Evolutionary conservation across 805 yeast species (phyloP).

Genomic region (Metschnikowia santaceciliae): DNA sequence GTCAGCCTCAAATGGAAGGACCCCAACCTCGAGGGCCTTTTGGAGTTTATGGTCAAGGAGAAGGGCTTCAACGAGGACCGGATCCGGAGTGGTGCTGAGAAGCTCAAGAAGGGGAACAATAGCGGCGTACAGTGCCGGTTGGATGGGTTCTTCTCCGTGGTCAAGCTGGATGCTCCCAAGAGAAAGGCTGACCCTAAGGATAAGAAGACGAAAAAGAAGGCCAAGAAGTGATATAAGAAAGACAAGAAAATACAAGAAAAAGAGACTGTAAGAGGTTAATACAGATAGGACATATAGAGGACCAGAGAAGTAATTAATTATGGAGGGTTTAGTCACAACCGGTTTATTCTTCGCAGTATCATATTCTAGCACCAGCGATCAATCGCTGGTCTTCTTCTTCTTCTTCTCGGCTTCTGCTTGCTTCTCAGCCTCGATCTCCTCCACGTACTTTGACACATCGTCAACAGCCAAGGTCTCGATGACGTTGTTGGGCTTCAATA

Average conservation of each 20-base stretch:
- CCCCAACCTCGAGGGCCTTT: slow-evolving; percentile 81
- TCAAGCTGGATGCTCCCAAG: slow-evolving; percentile 35
- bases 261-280: too few relatives aligned
- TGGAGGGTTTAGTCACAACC: not conserved
- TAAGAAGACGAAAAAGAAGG: slow-evolving; percentile 32
- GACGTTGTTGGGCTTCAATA: slow-evolving; percentile 66
- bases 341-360: not conserved
- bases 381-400: slow-evolving; percentile 33
- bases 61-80: slow-evolving; percentile 94
- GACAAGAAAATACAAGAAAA: too few relatives aligned
- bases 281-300: too few relatives aligned
- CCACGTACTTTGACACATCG: slow-evolving; percentile 69
- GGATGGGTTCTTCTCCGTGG: slow-evolving; percentile 84
- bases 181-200: slow-evolving; percentile 35
- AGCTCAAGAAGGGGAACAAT: slow-evolving; percentile 78
- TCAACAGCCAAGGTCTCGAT: slow-evolving; percentile 62
- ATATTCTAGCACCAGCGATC: not conserved
- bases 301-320: too few relatives aligned
- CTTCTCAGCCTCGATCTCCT: slow-evolving; percentile 83
- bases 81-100: slow-evolving; percentile 80
- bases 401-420: slow-evolving; percentile 76
- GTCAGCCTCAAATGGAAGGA: slow-evolving; percentile 79
- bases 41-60: slow-evolving; percentile 77
- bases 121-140: slow-evolving; percentile 86
- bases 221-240: slow-evolving; percentile 4